Evolutionary conservation across 2,329 filamentous ascomycete genomes (phyloP).

Genomic region (Rutstroemia sp.): DNA sequence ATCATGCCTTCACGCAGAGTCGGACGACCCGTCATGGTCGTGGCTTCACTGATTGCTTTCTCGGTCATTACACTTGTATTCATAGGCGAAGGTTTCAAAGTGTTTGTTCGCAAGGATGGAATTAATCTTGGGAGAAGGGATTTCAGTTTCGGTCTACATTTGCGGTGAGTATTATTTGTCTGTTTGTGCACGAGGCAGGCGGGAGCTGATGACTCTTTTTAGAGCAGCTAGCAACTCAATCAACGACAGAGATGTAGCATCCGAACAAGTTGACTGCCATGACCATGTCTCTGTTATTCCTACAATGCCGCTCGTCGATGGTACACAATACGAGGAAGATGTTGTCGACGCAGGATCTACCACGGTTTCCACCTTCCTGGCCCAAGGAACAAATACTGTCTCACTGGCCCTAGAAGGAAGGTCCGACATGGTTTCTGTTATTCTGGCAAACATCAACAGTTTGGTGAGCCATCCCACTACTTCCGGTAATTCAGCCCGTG

Average conservation of each 20-base stretch:
- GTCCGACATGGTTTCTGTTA: constrained; percentile 5
- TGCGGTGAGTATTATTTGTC: not conserved
- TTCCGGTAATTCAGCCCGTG: not conserved
- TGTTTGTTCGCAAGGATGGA: constrained; percentile 8
- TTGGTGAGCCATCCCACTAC: constrained; percentile 2
- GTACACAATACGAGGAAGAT: not conserved
- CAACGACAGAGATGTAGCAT: not conserved
- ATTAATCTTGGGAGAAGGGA: constrained; percentile 5
- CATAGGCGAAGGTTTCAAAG: constrained; percentile 21
- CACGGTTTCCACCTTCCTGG: constrained; percentile 2
- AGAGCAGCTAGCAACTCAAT: not conserved
- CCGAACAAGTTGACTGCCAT: not conserved
- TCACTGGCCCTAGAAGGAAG: constrained; percentile 4
- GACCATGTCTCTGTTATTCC: not conserved
- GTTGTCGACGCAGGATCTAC: not conserved
- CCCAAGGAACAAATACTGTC: constrained; percentile 6
- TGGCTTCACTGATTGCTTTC: constrained; percentile 17
- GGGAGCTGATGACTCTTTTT: not conserved
- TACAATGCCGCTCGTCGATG: not conserved
- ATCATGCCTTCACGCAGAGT: constrained; percentile 21
- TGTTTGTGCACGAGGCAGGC: not conserved
- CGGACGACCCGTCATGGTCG: constrained; percentile 9
- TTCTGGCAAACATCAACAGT: constrained; percentile 5
- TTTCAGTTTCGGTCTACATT: constrained; percentile 1
- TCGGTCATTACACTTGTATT: constrained; percentile 21